phyloP scores from a whole-genome alignment of 2,329 filamentous ascomycete genomes.

The Talaromyces amestolkiae region DNA sequence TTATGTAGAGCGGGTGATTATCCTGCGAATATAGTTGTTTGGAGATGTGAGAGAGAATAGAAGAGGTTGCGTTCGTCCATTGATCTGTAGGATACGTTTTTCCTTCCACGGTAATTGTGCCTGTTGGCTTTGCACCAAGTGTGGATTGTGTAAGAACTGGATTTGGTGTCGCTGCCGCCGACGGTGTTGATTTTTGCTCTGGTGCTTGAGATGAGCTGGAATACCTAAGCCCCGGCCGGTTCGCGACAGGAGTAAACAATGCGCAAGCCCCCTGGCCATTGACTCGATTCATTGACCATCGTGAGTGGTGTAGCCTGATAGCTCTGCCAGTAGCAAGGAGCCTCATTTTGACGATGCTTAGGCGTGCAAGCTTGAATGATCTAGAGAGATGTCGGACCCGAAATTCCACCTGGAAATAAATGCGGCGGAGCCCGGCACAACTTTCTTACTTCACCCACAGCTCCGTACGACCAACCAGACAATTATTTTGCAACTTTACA shows the following conservation, averaged over 20 bases:
- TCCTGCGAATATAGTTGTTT: constrained; percentile 84
- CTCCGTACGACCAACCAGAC: neutral
- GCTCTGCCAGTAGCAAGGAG: constrained; percentile 41
- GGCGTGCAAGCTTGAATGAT: neutral
- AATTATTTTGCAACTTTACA: neutral
- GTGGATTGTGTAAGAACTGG: neutral
- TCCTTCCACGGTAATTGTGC: constrained; percentile 58
- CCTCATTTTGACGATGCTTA: constrained; percentile 31
- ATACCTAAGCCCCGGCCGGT: constrained; percentile 9
- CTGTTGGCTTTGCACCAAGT: neutral
- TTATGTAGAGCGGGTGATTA: constrained; percentile 87
- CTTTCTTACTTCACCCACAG: neutral
- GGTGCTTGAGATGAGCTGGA: constrained; percentile 34
- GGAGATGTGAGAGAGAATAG: constrained; percentile 70
- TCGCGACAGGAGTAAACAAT: constrained; percentile 8
- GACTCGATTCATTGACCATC: constrained; percentile 30
- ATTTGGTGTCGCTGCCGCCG: neutral
- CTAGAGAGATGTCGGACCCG: neutral
- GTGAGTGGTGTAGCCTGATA: constrained; percentile 35
- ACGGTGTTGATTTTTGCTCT: constrained; percentile 21
- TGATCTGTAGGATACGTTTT: constrained; percentile 65
- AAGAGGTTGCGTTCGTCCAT: constrained; percentile 81
- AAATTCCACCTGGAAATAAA: neutral
- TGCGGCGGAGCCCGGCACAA: constrained; percentile 15
- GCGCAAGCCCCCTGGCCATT: neutral